Conservation (phyloP, 495 filamentous ascomycete species). For the Neurospora sp. region DNA sequence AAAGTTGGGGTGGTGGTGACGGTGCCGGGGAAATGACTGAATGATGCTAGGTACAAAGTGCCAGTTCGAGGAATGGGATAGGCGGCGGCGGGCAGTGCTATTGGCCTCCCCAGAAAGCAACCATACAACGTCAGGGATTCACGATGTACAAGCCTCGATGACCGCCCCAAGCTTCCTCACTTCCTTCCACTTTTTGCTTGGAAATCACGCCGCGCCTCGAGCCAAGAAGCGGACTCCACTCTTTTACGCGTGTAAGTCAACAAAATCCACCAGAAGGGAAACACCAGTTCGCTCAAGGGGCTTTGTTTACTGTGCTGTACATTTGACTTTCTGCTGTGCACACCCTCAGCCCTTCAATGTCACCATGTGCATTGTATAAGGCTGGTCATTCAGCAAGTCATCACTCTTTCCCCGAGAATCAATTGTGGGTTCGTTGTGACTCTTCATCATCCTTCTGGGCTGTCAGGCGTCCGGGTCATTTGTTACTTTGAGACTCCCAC, state of each 20-base stretch:
- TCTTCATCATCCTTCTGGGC: neutral
- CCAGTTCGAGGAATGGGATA: neutral
- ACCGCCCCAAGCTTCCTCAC: neutral
- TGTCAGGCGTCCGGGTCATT: slow-evolving; percentile 2
- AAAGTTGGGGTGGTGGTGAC: neutral
- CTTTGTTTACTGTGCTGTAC: neutral
- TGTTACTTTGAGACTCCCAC: neutral
- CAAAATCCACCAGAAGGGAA: neutral
- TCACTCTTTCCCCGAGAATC: neutral
- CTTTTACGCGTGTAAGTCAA: neutral
- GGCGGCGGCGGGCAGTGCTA: neutral
- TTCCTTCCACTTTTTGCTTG: neutral
- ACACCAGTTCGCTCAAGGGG: neutral
- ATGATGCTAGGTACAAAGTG: neutral
- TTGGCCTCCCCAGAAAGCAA: neutral
- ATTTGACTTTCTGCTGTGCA: neutral
- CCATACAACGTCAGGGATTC: neutral
- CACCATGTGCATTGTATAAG: slow-evolving; percentile 3
- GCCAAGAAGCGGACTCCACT: neutral
- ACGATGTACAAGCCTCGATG: neutral
- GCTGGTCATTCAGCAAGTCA: slow-evolving; percentile 7
- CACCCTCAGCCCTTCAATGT: neutral
- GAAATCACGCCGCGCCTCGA: neutral
- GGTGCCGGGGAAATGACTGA: neutral
- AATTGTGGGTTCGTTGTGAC: slow-evolving; percentile 7